Conservation (phyloP, 2,329 filamentous ascomycete species). For the Lasiodiplodia hormozganensis region DNA sequence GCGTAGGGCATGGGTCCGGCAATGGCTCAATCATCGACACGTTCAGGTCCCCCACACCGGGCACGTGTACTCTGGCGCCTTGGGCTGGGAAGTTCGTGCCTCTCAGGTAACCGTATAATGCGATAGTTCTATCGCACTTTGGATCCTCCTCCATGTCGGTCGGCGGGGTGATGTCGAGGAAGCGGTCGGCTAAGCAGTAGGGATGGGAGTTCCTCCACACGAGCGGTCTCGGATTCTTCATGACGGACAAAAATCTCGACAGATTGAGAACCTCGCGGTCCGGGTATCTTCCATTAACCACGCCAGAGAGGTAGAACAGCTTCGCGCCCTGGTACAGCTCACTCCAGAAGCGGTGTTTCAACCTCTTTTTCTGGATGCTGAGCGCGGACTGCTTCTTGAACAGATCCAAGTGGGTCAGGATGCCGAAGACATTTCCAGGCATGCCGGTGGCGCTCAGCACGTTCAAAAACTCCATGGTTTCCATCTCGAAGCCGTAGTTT, state of each 20-base stretch:
- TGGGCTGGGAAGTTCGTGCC: constrained; percentile 92
- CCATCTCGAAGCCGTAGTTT: constrained; percentile 99
- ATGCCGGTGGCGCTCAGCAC: constrained; percentile 92
- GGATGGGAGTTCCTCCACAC: constrained; percentile 97
- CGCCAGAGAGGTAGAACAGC: constrained; percentile 93
- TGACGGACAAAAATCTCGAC: constrained; percentile 92
- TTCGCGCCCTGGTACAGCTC: constrained; percentile 97
- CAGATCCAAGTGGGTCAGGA: constrained; percentile 93
- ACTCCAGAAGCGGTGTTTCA: constrained; percentile 96
- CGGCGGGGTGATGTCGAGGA: constrained; percentile 93
- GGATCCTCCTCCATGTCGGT: constrained; percentile 86
- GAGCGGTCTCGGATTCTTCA: constrained; percentile 98
- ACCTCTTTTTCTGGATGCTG: constrained; percentile 91
- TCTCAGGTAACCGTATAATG: constrained; percentile 89
- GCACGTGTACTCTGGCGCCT: constrained; percentile 87
- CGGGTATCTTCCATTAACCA: constrained; percentile 95
- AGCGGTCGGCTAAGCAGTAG: constrained; percentile 91
- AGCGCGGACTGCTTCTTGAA: constrained; percentile 93
- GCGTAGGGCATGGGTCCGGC: constrained; percentile 94
- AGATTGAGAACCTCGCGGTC: constrained; percentile 96
- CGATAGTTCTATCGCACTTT: constrained; percentile 89
- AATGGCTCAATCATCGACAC: constrained; percentile 84
- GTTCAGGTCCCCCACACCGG: constrained; percentile 87
- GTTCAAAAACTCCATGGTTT: constrained; percentile 99
- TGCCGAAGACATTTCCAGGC: constrained; percentile 98